Conservation (phyloP, 768 basidiomycete species). For the Trametes meyenii region DNA sequence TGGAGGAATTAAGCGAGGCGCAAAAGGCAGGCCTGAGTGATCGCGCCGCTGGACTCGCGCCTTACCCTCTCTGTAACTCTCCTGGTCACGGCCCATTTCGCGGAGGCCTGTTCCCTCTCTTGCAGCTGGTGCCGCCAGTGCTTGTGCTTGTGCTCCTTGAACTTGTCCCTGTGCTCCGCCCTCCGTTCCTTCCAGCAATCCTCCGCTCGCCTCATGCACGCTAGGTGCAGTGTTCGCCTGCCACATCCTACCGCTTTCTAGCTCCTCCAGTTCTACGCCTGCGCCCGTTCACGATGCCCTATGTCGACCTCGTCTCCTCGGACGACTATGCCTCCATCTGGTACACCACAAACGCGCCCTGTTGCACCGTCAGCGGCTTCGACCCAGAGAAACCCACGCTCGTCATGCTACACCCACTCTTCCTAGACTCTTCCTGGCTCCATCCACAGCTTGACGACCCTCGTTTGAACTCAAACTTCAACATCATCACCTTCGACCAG, state of each 20-base stretch:
- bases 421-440: constrained; percentile 72
- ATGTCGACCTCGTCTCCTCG: constrained; percentile 60
- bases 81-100: neutral
- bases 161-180: too few species aligned
- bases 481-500: constrained; percentile 77
- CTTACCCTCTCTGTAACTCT: constrained; percentile 4
- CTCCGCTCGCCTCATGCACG: constrained; percentile 9
- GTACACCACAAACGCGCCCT: constrained; percentile 67
- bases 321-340: constrained; percentile 73
- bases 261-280: constrained; percentile 1
- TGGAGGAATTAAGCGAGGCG: constrained; percentile 17
- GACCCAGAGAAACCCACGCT: constrained; percentile 66
- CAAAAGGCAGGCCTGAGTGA: constrained; percentile 12
- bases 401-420: constrained; percentile 67
- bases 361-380: constrained; percentile 66
- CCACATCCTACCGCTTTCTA: constrained; percentile 1
- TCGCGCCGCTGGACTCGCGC: constrained; percentile 8
- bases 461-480: constrained; percentile 58
- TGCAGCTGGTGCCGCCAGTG: too few species aligned
- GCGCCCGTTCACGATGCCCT: constrained; percentile 55
- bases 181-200: too few species aligned
- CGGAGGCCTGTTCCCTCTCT: neutral
- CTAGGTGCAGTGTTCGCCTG: neutral
- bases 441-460: constrained; percentile 68
- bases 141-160: too few species aligned